Evolutionary conservation across 768 basidiomycete species (phyloP), one percentile per base, ranked within the genome.

Genomic region (Hysterangium stoloniferum): DNA sequence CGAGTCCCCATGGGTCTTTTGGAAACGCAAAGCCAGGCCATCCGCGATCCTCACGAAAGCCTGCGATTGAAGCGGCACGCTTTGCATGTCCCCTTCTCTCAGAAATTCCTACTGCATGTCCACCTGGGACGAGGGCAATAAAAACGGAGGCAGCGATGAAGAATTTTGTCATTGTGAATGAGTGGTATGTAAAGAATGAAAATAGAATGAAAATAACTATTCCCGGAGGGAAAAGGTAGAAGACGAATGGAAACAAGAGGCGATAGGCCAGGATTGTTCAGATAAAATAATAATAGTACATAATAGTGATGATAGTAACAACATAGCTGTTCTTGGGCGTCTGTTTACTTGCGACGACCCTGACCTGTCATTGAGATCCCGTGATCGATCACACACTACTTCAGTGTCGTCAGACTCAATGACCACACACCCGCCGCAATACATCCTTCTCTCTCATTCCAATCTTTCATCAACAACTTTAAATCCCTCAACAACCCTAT

Each of bases 371-470:
- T n/a, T n/a, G n/a, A n/a, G n/a, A n/a, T n/a, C n/a, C n/a, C n/a
- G n/a, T n/a, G n/a, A n/a, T n/a, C n/a, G n/a, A n/a, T n/a, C n/a
- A n/a, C n/a, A n/a, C n/a, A n/a, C n/a, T n/a, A n/a, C n/a, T n/a
- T n/a, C n/a, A n/a, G n/a, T n/a, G n/a, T n/a, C n/a, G n/a, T n/a
- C n/a, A n/a, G n/a, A n/a, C n/a, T n/a, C n/a, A n/a, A n/a, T n/a
- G n/a, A n/a, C n/a, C n/a, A n/a, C n/a, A n/a, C n/a, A n/a, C n/a
- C n/a, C n/a, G n/a, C n/a, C n/a, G n/a, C 79, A 73, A 65, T 90
- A 86, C 58, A 63, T 90, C 33, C 75, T 91, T 48, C 68, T 83
- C 48, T 78, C 84, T 1, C 79, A 80, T 55, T 74, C 76, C 15
- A 68, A 73, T 9, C 62, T 74, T 20, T 66, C 69, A 27, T 60